phyloP scores from a whole-genome alignment of 2,329 filamentous ascomycete genomes.

The Botryotinia calthae region DNA sequence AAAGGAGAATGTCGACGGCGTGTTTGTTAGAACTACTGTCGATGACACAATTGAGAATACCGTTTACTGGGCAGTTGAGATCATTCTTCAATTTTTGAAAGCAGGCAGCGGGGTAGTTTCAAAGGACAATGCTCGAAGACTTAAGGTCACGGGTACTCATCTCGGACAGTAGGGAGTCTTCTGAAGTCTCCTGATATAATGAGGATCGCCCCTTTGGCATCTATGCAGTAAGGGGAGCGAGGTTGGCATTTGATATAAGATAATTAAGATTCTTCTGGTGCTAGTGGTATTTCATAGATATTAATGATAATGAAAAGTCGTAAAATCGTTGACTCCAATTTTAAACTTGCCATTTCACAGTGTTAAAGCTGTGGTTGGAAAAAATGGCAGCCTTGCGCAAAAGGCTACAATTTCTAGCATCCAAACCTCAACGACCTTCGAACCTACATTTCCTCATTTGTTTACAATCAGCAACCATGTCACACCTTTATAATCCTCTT shows the following conservation, averaged over 20 bases:
- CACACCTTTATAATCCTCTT: conserved; percentile 67
- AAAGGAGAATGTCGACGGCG: conserved; percentile 6
- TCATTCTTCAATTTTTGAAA: conserved; percentile 11
- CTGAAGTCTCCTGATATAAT: neutral
- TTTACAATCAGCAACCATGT: conserved; percentile 43
- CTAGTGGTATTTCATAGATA: neutral
- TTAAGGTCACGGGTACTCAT: neutral
- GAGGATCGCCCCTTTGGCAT: neutral
- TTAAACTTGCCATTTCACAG: neutral
- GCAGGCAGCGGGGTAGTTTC: neutral
- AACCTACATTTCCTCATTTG: neutral
- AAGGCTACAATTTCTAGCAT: conserved; percentile 24
- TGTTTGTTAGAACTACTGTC: conserved; percentile 19
- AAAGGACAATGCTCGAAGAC: neutral
- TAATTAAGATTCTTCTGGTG: neutral
- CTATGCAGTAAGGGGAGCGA: neutral
- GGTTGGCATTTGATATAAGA: neutral
- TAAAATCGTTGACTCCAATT: neutral
- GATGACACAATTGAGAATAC: conserved; percentile 26
- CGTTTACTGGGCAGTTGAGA: conserved; percentile 26
- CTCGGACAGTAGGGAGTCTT: neutral
- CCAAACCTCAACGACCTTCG: neutral
- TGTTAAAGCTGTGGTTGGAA: neutral
- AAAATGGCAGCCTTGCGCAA: conserved; percentile 31
- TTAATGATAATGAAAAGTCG: neutral